phyloP scores from a whole-genome alignment of 495 filamentous ascomycete species.

The Penicillium pulvis region DNA sequence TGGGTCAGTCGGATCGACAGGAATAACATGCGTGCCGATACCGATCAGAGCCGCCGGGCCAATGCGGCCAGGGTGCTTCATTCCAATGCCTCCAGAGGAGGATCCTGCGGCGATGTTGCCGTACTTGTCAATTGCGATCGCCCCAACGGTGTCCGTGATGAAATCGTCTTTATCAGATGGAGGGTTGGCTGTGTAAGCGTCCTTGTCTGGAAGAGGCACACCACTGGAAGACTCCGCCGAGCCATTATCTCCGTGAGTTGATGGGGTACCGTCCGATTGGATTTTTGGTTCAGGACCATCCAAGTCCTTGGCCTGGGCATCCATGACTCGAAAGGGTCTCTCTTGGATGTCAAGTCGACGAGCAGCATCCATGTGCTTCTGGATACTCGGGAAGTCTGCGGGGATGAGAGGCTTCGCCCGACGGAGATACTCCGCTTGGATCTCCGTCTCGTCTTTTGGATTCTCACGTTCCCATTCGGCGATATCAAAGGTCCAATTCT shows the following conservation, averaged over 20 bases:
- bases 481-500: constrained; percentile 76
- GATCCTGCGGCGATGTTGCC: constrained; percentile 96
- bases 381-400: background rate
- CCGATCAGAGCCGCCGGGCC: constrained; percentile 93
- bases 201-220: background rate
- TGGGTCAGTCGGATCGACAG: constrained; percentile 61
- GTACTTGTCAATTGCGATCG: constrained; percentile 81
- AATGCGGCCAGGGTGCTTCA: constrained; percentile 90
- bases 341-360: background rate
- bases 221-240: background rate
- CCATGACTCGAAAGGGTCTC: background rate
- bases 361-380: background rate
- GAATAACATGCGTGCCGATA: constrained; percentile 85
- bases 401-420: constrained; percentile 5
- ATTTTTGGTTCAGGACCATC: background rate
- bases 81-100: constrained; percentile 97
- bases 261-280: background rate
- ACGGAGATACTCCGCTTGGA: constrained; percentile 3
- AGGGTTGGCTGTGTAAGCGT: background rate
- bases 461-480: constrained; percentile 40
- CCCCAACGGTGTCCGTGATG: constrained; percentile 93
- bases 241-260: background rate
- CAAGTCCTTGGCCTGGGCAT: background rate
- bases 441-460: constrained; percentile 10
- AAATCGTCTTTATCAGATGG: constrained; percentile 33